Conservation (phyloP, 140 eudicot species). For the Flaveria floridana region DNA sequence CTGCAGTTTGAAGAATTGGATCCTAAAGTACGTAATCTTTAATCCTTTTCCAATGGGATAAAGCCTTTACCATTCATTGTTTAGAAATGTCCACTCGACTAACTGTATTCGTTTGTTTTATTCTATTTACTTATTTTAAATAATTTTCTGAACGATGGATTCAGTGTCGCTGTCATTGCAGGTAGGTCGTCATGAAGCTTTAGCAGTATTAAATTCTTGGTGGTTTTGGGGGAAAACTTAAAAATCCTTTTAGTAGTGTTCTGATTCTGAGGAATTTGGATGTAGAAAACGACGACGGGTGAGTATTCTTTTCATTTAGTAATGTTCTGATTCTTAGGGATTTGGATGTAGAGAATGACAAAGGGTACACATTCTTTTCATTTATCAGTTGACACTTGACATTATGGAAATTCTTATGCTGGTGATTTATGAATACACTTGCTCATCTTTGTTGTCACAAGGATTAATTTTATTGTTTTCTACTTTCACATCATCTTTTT, state of each 20-base stretch:
- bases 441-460: not conserved
- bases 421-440: not conserved
- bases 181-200: not conserved
- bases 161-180: not conserved
- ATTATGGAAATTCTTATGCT: not conserved
- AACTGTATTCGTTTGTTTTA: not conserved
- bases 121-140: not conserved
- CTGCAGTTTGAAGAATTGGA: conserved; percentile 21
- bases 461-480: not conserved
- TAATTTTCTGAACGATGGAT: not conserved
- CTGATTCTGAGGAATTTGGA: not conserved
- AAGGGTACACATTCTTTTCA: not conserved
- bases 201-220: not conserved
- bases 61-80: conserved; percentile 1
- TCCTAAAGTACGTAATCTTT: not conserved
- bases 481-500: not conserved
- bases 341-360: not conserved
- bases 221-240: not conserved
- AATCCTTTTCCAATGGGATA: not conserved
- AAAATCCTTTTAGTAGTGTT: not conserved
- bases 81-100: not conserved
- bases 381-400: not conserved
- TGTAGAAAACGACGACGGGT: not conserved
- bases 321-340: not conserved
- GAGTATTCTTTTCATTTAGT: not conserved